Base-by-base conservation (phyloP, 2,329 filamentous ascomycete genomes). In the Colletotrichum lupini region DNA sequence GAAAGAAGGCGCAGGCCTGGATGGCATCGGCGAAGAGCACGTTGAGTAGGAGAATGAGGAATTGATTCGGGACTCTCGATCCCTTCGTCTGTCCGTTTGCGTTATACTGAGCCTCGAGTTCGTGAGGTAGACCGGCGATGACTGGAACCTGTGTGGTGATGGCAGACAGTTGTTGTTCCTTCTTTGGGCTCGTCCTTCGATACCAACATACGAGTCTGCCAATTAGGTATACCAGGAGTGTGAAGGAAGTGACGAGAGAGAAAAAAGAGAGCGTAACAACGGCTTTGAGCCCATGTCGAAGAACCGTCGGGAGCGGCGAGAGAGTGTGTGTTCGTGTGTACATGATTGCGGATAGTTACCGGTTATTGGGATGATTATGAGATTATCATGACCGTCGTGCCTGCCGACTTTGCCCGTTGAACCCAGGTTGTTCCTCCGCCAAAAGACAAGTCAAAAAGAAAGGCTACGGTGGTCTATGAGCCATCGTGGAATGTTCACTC, bases 11-110 rank as follows among this genome's bases (percentile, higher is more conserved):
- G 4, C 86, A 76, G 5, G 88, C 83, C 78, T 91, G 89, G 76
- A 90, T 86, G 11, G 90, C 83, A 77, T 92, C 89, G 37, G 90
- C 89, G 65, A 89, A 80, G 3, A 91, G 81, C 8, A 91, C 85
- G 77, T 91, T 91, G 80, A 89, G 87, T 68, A 91, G 87, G 4
- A 92, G 82, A 5, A 91, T 82, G 26, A 91, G 82, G 76, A 90
- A 91, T 78, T 92, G 90, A 74, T 90, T 91, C 37, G 72, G 72
- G 5, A 83, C 71, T 8, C 46, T 60, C 4, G 62, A 56, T 12
- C 37, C 8, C 19, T 24, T 55, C 74, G 72, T 22, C 73, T 74
- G 59, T 74, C 76, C 46, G 77, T 75, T 28, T 75, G 37, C 68
- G 24, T 58, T 46, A 49, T 67, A 67, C 58, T 60, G 68, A 3